Conservation (phyloP, 2,329 filamentous ascomycete species). For the Neophaeococcomyces mojaviensis region DNA sequence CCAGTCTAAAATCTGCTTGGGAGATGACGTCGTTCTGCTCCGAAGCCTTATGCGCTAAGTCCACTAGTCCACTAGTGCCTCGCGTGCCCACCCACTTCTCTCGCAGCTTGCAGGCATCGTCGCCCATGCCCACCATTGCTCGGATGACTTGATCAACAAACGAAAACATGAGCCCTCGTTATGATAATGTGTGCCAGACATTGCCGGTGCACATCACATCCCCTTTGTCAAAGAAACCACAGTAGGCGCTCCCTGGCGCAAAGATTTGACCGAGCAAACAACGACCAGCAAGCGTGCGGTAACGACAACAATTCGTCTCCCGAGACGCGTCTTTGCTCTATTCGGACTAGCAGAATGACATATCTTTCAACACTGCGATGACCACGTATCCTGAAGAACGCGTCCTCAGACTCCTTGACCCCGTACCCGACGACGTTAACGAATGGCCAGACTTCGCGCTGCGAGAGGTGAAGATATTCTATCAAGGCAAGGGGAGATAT, state of each 20-base stretch:
- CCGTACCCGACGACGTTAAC: slow-evolving; percentile 41
- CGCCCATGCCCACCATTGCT: too few relatives aligned
- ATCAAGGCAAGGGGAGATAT: slow-evolving; percentile 42
- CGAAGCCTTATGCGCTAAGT: too few relatives aligned
- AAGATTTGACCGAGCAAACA: not conserved
- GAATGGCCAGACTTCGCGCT: slow-evolving; percentile 56
- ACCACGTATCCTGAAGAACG: slow-evolving; percentile 29
- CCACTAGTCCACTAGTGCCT: too few relatives aligned
- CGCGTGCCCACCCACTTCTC: too few relatives aligned
- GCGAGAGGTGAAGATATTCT: slow-evolving; percentile 46
- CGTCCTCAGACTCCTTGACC: slow-evolving; percentile 38
- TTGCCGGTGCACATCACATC: slow-evolving; percentile 2
- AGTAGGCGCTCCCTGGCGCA: not conserved
- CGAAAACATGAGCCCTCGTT: not conserved
- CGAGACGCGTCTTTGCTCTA: not conserved
- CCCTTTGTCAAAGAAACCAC: slow-evolving; percentile 4
- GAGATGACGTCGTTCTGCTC: too few relatives aligned
- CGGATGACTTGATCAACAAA: too few relatives aligned
- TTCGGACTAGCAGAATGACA: slow-evolving; percentile 15
- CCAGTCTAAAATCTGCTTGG: too few relatives aligned
- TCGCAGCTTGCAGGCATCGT: too few relatives aligned
- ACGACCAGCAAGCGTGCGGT: not conserved
- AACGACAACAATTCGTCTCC: not conserved
- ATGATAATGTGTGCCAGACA: slow-evolving; percentile 8
- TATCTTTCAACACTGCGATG: slow-evolving; percentile 15